Conservation (phyloP, 495 filamentous ascomycete species). For the Venustampulla echinocandica region DNA sequence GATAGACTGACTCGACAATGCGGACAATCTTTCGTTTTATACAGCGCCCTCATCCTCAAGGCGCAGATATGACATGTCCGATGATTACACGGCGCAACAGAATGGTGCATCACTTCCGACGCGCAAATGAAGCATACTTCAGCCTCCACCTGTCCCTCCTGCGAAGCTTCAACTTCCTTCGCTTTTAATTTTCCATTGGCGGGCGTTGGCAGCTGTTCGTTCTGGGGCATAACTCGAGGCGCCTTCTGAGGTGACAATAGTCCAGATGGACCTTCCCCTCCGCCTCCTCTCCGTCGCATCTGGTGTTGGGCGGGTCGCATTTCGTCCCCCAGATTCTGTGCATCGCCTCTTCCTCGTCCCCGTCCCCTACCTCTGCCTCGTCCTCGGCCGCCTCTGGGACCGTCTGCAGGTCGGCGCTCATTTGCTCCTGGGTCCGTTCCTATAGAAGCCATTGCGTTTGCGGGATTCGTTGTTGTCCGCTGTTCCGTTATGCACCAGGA, state of each 20-base stretch:
- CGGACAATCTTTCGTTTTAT: conserved; percentile 90
- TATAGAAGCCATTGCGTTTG: conserved; percentile 5
- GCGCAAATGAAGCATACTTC: conserved; percentile 97
- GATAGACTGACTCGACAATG: conserved; percentile 70
- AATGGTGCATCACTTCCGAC: conserved; percentile 70
- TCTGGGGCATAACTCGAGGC: background rate
- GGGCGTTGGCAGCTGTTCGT: background rate
- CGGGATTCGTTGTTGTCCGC: background rate
- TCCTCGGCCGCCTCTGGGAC: conserved; percentile 17
- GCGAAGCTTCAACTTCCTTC: conserved; percentile 2
- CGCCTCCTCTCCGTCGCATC: background rate
- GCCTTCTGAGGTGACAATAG: conserved; percentile 3
- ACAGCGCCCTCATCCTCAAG: conserved; percentile 78
- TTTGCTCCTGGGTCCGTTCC: conserved; percentile 8
- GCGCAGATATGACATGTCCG: conserved; percentile 93
- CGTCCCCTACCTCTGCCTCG: conserved; percentile 26
- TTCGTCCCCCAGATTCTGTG: background rate
- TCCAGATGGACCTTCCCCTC: conserved; percentile 13
- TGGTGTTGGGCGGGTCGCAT: background rate
- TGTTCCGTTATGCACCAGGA: background rate
- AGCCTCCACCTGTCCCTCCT: conserved; percentile 52
- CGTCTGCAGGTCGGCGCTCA: background rate
- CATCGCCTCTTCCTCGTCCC: conserved; percentile 12
- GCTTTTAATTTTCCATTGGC: background rate
- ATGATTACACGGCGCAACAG: conserved; percentile 89